Conservation (phyloP, 83 land plant genomes). For the Picea engelmannii region DNA sequence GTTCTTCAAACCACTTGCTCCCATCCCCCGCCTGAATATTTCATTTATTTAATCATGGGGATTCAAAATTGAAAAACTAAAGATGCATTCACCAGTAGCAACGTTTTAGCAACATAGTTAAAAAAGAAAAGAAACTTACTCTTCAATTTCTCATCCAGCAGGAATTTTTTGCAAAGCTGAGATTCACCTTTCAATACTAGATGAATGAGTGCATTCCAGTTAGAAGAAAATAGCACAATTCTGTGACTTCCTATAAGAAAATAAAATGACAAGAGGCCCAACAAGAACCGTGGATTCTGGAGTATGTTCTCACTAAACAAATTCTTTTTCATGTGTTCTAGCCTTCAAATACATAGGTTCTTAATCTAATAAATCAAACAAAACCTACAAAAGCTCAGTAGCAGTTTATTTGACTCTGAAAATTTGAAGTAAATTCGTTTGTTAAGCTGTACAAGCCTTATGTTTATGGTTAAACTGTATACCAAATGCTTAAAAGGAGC, state of each 20-base stretch:
- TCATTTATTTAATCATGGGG: background rate
- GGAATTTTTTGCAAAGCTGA: background rate
- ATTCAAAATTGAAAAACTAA: constrained; percentile 7
- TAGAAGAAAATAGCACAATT: background rate
- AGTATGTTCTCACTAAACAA: background rate
- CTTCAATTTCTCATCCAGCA: background rate
- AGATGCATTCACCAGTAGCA: background rate
- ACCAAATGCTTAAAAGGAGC: too few species aligned
- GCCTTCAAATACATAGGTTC: background rate
- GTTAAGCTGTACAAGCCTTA: too few species aligned
- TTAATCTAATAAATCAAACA: background rate
- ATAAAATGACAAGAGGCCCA: too few species aligned
- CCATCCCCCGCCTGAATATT: constrained; percentile 34
- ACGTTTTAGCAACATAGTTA: background rate
- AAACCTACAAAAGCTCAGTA: background rate
- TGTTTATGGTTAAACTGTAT: too few species aligned
- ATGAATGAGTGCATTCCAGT: background rate
- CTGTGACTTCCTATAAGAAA: background rate
- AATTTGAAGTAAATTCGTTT: too few species aligned
- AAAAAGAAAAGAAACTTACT: too few species aligned
- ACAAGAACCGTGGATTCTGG: too few species aligned
- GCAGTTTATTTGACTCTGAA: background rate
- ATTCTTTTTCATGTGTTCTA: background rate
- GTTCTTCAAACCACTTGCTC: constrained; percentile 69
- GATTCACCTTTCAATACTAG: background rate